These are phyloP conservation scores for Discostella pseudostelligera DNA, from an alignment of 108 stramenopile species.

Conservation along the genomic window DNA sequence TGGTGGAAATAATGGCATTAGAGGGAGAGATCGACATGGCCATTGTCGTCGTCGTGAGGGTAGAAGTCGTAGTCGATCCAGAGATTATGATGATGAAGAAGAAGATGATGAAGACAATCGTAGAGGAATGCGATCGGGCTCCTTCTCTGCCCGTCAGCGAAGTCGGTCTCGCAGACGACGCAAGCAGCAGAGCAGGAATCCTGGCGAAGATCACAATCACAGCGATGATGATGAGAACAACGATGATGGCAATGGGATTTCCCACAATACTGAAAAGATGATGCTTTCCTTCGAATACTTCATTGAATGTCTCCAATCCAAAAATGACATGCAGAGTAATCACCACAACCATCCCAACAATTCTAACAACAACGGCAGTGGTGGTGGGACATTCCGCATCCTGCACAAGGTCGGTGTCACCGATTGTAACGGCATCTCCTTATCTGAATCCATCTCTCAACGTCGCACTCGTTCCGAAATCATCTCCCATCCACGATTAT, in stretches of 20 bases:
- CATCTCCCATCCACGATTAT: conserved; percentile 60
- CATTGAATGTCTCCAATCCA: conserved; percentile 20
- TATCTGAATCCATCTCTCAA: conserved; percentile 41
- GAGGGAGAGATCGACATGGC: not conserved
- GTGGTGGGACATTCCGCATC: conserved; percentile 37
- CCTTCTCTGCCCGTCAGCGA: not conserved
- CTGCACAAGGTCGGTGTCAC: conserved; percentile 68
- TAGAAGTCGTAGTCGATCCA: not conserved
- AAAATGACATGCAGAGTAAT: not conserved
- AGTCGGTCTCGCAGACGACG: conserved; percentile 6
- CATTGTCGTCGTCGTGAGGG: conserved; percentile 3
- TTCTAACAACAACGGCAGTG: conserved; percentile 13
- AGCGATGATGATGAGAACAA: not conserved
- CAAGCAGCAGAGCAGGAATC: not conserved
- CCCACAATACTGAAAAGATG: conserved; percentile 29
- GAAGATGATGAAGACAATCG: conserved; percentile 17
- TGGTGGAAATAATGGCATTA: not conserved
- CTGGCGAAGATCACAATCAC: not conserved
- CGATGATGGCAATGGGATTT: not conserved
- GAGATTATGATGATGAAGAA: conserved; percentile 14
- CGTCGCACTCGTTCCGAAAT: conserved; percentile 61
- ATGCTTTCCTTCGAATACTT: conserved; percentile 73
- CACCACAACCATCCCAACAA: conserved; percentile 12
- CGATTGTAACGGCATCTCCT: conserved; percentile 54
- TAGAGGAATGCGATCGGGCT: not conserved